Conservation (phyloP, 768 basidiomycete genomes). For the Russula lepida region DNA sequence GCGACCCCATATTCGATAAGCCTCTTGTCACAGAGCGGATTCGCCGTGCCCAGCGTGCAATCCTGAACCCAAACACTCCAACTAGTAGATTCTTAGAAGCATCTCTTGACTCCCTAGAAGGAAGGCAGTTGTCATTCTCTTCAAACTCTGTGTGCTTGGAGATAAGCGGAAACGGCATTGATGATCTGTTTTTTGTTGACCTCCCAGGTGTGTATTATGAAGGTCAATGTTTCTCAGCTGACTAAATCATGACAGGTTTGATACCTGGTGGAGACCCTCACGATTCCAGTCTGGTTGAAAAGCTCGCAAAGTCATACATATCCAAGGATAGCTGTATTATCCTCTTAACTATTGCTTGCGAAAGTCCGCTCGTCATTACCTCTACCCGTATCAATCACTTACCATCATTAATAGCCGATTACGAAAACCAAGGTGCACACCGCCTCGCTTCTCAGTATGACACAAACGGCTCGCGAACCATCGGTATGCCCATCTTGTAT, state of each 20-base stretch:
- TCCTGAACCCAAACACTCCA: constrained; percentile 46
- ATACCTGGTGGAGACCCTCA: constrained; percentile 45
- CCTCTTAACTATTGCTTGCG: constrained; percentile 54
- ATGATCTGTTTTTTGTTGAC: constrained; percentile 36
- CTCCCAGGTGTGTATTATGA: constrained; percentile 30
- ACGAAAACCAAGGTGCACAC: constrained; percentile 71
- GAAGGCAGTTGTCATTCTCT: constrained; percentile 29
- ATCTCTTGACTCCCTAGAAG: constrained; percentile 26
- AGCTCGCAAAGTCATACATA: constrained; percentile 52
- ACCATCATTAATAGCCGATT: constrained; percentile 46
- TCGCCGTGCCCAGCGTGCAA: constrained; percentile 54
- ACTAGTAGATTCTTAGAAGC: constrained; percentile 33
- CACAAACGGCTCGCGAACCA: constrained; percentile 55
- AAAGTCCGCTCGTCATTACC: constrained; percentile 37
- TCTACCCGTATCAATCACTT: neutral
- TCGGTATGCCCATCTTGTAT: constrained; percentile 40
- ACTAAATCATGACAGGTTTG: constrained; percentile 33
- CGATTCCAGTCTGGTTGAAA: constrained; percentile 57
- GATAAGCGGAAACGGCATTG: constrained; percentile 31
- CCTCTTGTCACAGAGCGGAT: constrained; percentile 56
- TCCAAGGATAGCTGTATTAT: constrained; percentile 52
- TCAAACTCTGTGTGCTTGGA: constrained; percentile 32
- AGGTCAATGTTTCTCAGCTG: neutral
- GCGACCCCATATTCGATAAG: constrained; percentile 40
- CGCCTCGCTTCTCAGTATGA: constrained; percentile 52